A percentile compares a stretch with the other conserved stretches of the same genome.
Conservation (phyloP, 2,329 filamentous ascomycete species). For the Penicillium concentricum region DNA sequence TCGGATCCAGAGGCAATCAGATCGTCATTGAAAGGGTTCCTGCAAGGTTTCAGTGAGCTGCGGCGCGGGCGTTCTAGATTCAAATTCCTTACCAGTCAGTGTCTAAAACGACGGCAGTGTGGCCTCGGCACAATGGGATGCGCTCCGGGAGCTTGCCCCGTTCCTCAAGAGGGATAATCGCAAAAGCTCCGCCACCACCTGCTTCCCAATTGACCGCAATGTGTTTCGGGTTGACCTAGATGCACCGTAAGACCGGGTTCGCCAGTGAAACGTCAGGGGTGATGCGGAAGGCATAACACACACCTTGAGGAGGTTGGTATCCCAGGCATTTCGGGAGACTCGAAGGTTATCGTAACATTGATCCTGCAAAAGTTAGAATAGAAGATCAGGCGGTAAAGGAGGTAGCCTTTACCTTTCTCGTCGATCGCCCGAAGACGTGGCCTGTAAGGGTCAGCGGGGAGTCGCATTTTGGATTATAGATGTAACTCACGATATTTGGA, state of each 20-base stretch:
- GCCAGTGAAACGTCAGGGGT: constrained; percentile 26
- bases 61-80: neutral
- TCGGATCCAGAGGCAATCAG: constrained; percentile 92
- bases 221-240: constrained; percentile 89
- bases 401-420: constrained; percentile 65
- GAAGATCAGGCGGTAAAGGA: neutral
- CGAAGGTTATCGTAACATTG: constrained; percentile 98
- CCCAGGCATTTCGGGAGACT: constrained; percentile 98
- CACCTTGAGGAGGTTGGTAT: constrained; percentile 97
- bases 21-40: constrained; percentile 94
- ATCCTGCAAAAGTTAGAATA: constrained; percentile 55
- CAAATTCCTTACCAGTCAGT: constrained; percentile 80
- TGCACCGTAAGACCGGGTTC: constrained; percentile 11
- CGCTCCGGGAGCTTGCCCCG: constrained; percentile 87
- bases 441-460: constrained; percentile 56
- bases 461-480: constrained; percentile 17
- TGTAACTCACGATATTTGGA: constrained; percentile 67
- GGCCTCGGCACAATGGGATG: constrained; percentile 91
- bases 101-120: constrained; percentile 92
- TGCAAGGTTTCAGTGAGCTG: constrained; percentile 35
- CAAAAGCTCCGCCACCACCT: constrained; percentile 92
- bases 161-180: constrained; percentile 88
- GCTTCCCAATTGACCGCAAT: constrained; percentile 98
- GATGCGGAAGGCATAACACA: constrained; percentile 47
- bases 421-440: constrained; percentile 96